Percentiles rank a stretch among this genome's conserved stretches.
Conservation (phyloP, 257 asterid species). For the Dorcoceras hygrometricum region DNA sequence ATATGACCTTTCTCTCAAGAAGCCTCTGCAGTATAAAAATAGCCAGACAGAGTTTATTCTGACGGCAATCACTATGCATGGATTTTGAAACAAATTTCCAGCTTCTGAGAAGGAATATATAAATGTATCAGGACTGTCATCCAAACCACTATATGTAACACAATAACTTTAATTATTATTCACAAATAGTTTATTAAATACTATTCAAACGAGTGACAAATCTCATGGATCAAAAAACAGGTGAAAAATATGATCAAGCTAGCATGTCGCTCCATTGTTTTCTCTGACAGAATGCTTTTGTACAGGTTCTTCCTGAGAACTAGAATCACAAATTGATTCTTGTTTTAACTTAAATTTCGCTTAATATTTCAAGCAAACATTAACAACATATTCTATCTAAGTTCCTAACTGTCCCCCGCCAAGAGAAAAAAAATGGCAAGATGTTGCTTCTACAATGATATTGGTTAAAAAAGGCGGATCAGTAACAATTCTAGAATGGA, state of each 20-base stretch:
- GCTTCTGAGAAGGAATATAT: background rate
- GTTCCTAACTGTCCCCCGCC: too few species aligned
- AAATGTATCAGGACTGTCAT: background rate
- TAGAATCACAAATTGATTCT: too few species aligned
- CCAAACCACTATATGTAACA: background rate
- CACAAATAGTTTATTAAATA: background rate
- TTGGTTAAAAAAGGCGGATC: too few species aligned
- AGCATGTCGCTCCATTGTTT: background rate
- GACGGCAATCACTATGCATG: background rate
- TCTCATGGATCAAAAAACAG: background rate
- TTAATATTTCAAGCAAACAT: too few species aligned
- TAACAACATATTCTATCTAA: too few species aligned
- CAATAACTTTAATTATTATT: background rate
- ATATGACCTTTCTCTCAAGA: conserved; percentile 71
- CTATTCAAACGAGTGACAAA: background rate
- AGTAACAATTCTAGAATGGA: too few species aligned
- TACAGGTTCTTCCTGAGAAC: too few species aligned
- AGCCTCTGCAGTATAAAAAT: conserved; percentile 63
- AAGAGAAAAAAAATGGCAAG: too few species aligned
- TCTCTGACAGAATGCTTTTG: too few species aligned
- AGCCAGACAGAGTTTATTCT: conserved; percentile 11
- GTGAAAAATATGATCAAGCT: too few species aligned
- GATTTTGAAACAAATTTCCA: conserved; percentile 14
- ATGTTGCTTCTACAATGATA: too few species aligned
- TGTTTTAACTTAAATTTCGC: too few species aligned